These are phyloP conservation scores for Coelastrella sp. DNA, from an alignment of 139 green algal genomes.

Conservation along the genomic window DNA sequence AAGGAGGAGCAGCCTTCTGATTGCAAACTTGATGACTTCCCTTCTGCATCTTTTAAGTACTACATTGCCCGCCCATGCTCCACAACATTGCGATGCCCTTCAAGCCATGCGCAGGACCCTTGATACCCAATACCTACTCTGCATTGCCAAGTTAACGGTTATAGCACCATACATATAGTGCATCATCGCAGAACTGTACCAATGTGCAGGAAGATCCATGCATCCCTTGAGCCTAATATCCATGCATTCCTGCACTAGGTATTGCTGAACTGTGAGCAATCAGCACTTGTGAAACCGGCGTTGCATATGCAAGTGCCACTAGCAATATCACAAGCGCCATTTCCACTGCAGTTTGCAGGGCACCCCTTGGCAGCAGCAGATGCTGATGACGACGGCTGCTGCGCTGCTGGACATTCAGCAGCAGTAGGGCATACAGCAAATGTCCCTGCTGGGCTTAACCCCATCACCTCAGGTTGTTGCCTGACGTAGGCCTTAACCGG, in stretches of 20 bases:
- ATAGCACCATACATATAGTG: too few relatives aligned
- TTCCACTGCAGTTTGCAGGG: slow-evolving; percentile 57
- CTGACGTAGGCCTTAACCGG: slow-evolving; percentile 65
- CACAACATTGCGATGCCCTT: too few relatives aligned
- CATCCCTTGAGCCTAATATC: too few relatives aligned
- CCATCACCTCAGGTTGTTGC: slow-evolving; percentile 73
- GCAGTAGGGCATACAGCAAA: slow-evolving; percentile 54
- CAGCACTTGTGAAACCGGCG: slow-evolving; percentile 40
- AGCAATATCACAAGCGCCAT: slow-evolving; percentile 59
- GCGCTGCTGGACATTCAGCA: slow-evolving; percentile 7
- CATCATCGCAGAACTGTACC: too few relatives aligned
- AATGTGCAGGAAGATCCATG: too few relatives aligned
- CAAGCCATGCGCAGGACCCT: too few relatives aligned
- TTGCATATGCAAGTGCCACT: slow-evolving; percentile 59
- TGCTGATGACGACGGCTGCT: background rate
- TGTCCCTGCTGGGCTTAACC: slow-evolving; percentile 44
- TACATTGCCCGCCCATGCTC: too few relatives aligned
- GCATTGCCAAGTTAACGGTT: too few relatives aligned
- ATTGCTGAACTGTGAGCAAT: background rate
- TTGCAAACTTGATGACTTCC: too few relatives aligned
- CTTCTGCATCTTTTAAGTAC: too few relatives aligned
- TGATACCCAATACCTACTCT: too few relatives aligned
- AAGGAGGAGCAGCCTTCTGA: too few relatives aligned
- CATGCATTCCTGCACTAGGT: background rate
- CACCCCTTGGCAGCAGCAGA: slow-evolving; percentile 47